Evolutionary conservation across 352 stramenopile species (phyloP).

Genomic region (Globisporangium barbulae): DNA sequence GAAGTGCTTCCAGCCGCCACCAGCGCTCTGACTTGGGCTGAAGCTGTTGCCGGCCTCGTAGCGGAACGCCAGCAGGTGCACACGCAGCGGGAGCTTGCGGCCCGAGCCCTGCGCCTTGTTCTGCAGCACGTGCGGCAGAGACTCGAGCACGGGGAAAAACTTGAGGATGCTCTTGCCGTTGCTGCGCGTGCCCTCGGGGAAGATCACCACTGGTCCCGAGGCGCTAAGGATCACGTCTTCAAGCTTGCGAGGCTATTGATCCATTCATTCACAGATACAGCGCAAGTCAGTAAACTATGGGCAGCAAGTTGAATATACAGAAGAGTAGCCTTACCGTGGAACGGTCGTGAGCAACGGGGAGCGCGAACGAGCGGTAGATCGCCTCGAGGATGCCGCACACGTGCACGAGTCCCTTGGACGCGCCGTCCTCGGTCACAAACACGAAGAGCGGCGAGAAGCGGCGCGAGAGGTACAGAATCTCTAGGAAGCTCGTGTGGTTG

Average conservation of each 20-base stretch:
- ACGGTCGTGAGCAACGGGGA: constrained; percentile 37
- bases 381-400: constrained; percentile 64
- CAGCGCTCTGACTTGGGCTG: constrained; percentile 67
- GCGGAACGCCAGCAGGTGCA: constrained; percentile 75
- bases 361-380: constrained; percentile 49
- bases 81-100: constrained; percentile 27
- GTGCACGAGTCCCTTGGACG: constrained; percentile 55
- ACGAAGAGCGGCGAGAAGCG: constrained; percentile 82
- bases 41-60: constrained; percentile 74
- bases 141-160: constrained; percentile 70
- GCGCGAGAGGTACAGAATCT: constrained; percentile 71
- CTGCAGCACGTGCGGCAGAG: constrained; percentile 33
- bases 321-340: constrained; percentile 25
- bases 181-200: constrained; percentile 72
- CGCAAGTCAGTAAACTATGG: not conserved
- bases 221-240: constrained; percentile 60
- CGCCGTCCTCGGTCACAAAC: constrained; percentile 50
- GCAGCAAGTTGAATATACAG: not conserved
- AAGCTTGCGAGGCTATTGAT: constrained; percentile 44
- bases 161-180: constrained; percentile 75
- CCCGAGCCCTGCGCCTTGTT: constrained; percentile 16
- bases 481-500: constrained; percentile 82
- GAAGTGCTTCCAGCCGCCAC: constrained; percentile 51
- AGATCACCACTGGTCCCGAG: constrained; percentile 64
- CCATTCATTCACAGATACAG: not conserved